Base-by-base conservation (phyloP, 2,329 filamentous ascomycete genomes). In the Colletotrichum sp. region DNA sequence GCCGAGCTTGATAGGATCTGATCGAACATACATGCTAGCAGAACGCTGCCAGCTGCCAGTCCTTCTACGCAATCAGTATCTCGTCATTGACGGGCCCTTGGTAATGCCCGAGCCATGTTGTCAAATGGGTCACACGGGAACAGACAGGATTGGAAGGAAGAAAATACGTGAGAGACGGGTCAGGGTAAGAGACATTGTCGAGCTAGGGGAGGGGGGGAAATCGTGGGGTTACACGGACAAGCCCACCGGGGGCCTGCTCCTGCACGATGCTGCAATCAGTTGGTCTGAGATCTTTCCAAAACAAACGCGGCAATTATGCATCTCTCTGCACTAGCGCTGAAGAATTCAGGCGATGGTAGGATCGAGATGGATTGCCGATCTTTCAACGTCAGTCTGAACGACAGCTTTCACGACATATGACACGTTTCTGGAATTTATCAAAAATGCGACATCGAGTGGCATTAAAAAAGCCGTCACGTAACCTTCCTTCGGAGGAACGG, bases 211-310 rank as follows among this genome's bases (percentile, higher is more conserved):
- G 28, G 12, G 34, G 34, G 34, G 32, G 18, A n/a, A 30, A 49
- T 24, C 21, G 32, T 7, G 24, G n/a, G 15, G 70, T 71, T 68
- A 18, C 26, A 76, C 70, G 9, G 16, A 15, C 44, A 55, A 28
- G 15, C 15, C 21, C 7, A 6, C 16, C 57, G 32, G 73, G 24
- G n/a, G 16, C 13, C 60, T 65, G 5, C 59, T 49, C 39, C 71
- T 76, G 71, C 74, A 75, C 44, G 59, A 75, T 75, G 44, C 44
- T 64, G 59, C 74, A 76, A 75, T 76, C 57, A 62, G 5, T 67
- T 72, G 36, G 39, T 57, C 52, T 57, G 12, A 63, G 63, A 57
- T 68, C 13, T 26, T 18, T 36, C 24, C 21, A n/a, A 13, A 52
- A 9, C 18, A 32, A 34, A 63, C 30, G 28, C 59, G 32, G 30